Base-by-base conservation (phyloP, 805 yeast genomes). In the Candida tibetensis region DNA sequence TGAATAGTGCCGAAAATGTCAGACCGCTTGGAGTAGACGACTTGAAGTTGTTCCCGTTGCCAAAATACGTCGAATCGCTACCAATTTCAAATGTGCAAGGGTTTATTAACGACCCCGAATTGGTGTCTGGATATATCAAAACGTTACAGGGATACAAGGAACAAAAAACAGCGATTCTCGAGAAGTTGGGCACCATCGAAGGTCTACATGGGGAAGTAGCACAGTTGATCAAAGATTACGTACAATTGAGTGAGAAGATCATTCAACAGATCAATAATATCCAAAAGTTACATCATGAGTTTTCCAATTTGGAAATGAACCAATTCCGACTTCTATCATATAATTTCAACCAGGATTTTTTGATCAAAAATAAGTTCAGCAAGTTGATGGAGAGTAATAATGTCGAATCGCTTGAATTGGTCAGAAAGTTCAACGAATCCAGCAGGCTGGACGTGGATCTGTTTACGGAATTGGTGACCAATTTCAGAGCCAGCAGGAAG, bases 291-390 rank as follows among this genome's bases (percentile, higher is more conserved):
- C 62, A 62, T 44, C 52, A 50, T 19, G 65, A 67, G 42, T 69
- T 65, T 45, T 41, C 54, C 16, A 52, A 52, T 37, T 46, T 64
- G 30, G 72, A 69, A 41, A 58, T 65, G 10, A 48, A 43, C 23
- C 73, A 68, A 51, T 66, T 66, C 52, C 66, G 65, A 43, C 52
- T 66, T 19, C 50, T 67, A 15, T 56, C 68, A 22, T 41, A 64
- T 27, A 68, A 62, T 41, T 69, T 56, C 49, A 64, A 65, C 47
- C 59, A 52, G 28, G 62, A 56, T 28, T 49, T 52, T 21, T 48
- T 58, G 31, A 53, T 62, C 41, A 58, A 57, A 32, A 46, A 51
- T 12, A 63, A 61, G 46, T 62, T 52, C 36, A 44, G 43, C 14
- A 48, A 46, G 23, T 37, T 58, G 34, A 55, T 65, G 23, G 52